Conservation (phyloP, 176 grass and related monocot species). For the Calamus simplicifolius region DNA sequence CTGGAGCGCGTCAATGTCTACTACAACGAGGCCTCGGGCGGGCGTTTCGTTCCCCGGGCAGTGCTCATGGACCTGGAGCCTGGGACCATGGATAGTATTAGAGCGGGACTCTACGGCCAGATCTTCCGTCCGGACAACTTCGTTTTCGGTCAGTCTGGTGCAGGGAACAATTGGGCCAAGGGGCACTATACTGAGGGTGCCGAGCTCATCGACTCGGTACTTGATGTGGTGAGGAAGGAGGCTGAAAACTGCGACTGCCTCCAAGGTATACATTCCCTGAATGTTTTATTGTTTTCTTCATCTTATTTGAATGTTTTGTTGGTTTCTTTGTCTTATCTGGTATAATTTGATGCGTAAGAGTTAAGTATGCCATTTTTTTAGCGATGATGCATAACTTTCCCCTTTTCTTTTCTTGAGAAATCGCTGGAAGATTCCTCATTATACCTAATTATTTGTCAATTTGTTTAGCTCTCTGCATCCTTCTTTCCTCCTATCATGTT, state of each 20-base stretch:
- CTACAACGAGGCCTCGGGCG: constrained; percentile 69
- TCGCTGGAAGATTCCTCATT: too few relatives aligned
- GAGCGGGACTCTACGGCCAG: constrained; percentile 58
- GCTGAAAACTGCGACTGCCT: constrained; percentile 76
- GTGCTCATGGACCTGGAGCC: constrained; percentile 86
- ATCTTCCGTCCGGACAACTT: constrained; percentile 71
- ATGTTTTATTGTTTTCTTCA: too few relatives aligned
- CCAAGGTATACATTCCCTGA: constrained; percentile 33
- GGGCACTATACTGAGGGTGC: constrained; percentile 67
- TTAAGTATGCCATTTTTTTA: too few relatives aligned
- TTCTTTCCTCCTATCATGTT: too few relatives aligned
- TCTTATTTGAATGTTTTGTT: too few relatives aligned
- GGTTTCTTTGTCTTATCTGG: too few relatives aligned
- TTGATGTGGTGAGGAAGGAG: constrained; percentile 78
- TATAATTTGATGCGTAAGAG: too few relatives aligned
- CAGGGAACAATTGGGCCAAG: constrained; percentile 68
- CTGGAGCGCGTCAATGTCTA: constrained; percentile 78
- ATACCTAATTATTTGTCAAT: too few relatives aligned
- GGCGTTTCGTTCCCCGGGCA: constrained; percentile 54
- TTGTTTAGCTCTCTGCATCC: too few relatives aligned
- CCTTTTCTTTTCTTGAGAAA: too few relatives aligned
- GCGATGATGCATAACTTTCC: too few relatives aligned
- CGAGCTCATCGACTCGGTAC: constrained; percentile 62
- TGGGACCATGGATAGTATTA: constrained; percentile 69
- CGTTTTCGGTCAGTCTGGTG: constrained; percentile 67